phyloP scores from a whole-genome alignment of 202 grass and related monocot species.

The Digitaria exilis region DNA sequence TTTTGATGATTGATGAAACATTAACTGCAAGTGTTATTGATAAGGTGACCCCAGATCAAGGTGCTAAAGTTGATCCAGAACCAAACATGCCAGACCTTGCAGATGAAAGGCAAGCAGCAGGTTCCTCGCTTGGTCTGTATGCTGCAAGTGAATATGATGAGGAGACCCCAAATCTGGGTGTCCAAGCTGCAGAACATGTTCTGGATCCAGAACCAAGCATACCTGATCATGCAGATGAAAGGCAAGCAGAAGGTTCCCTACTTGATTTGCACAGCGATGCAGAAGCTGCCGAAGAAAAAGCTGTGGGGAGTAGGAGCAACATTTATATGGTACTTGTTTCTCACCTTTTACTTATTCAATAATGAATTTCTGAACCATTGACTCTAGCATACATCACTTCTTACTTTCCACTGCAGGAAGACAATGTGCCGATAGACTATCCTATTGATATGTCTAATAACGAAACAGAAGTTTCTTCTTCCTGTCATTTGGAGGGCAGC shows the following conservation, averaged over 20 bases:
- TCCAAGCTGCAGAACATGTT: constrained; percentile 33
- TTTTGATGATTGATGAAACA: constrained; percentile 20
- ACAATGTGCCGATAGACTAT: constrained; percentile 33
- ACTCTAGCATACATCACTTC: constrained; percentile 18
- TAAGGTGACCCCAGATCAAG: constrained; percentile 18
- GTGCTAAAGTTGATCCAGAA: constrained; percentile 40
- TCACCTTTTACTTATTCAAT: constrained; percentile 28
- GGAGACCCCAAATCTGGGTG: constrained; percentile 18
- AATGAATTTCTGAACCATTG: constrained; percentile 35
- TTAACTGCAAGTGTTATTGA: constrained; percentile 28
- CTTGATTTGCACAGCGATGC: constrained; percentile 14
- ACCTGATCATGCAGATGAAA: constrained; percentile 32
- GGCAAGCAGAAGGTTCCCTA: constrained; percentile 16
- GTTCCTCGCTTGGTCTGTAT: constrained; percentile 18
- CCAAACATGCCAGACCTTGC: not conserved
- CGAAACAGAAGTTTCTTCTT: constrained; percentile 37
- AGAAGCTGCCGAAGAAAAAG: constrained; percentile 38
- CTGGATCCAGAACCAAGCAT: constrained; percentile 35
- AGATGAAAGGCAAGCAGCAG: constrained; percentile 27
- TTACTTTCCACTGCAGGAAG: constrained; percentile 49
- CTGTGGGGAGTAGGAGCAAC: constrained; percentile 20
- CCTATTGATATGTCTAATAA: constrained; percentile 11
- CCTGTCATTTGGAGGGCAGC: constrained; percentile 33
- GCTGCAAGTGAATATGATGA: not conserved
- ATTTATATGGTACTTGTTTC: constrained; percentile 26